These are phyloP conservation scores for Citrus reticulata DNA, from an alignment of 345 rosid species.

Conservation along the genomic window DNA sequence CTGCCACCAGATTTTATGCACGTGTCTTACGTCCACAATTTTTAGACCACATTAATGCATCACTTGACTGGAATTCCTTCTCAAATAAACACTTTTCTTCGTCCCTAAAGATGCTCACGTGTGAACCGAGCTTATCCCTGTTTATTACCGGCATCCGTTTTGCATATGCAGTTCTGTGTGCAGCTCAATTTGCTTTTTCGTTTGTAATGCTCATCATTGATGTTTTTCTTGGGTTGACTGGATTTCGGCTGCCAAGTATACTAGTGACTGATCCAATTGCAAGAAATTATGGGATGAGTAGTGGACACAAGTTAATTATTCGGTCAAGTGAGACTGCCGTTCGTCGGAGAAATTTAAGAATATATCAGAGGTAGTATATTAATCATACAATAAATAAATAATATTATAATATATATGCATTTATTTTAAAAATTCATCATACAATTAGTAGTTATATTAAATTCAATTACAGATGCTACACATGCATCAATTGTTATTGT, in stretches of 20 bases:
- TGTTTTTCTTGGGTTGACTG: neutral
- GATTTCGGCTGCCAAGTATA: slow-evolving; percentile 53
- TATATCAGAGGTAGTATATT: rapidly evolving
- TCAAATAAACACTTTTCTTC: too few relatives aligned
- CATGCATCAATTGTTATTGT: too few relatives aligned
- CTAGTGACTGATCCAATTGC: slow-evolving; percentile 63
- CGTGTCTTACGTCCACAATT: too few relatives aligned
- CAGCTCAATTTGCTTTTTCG: neutral
- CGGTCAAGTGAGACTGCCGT: slow-evolving; percentile 54
- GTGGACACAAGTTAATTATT: slow-evolving; percentile 64
- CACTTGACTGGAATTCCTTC: too few relatives aligned
- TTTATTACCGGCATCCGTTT: neutral
- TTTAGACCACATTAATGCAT: too few relatives aligned
- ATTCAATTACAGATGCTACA: rapidly evolving
- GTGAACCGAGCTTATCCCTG: too few relatives aligned
- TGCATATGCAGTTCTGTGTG: neutral
- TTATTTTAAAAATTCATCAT: too few relatives aligned
- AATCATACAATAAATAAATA: too few relatives aligned
- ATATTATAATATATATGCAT: rapidly evolving
- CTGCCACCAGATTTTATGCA: too few relatives aligned
- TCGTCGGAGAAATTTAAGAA: rapidly evolving
- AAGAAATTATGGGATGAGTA: slow-evolving; percentile 61
- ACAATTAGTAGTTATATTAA: rapidly evolving
- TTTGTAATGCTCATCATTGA: neutral
- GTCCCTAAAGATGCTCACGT: too few relatives aligned